Evolutionary conservation across 169 alveolate species (phyloP).

Genomic region (Eimeria necatrix): DNA sequence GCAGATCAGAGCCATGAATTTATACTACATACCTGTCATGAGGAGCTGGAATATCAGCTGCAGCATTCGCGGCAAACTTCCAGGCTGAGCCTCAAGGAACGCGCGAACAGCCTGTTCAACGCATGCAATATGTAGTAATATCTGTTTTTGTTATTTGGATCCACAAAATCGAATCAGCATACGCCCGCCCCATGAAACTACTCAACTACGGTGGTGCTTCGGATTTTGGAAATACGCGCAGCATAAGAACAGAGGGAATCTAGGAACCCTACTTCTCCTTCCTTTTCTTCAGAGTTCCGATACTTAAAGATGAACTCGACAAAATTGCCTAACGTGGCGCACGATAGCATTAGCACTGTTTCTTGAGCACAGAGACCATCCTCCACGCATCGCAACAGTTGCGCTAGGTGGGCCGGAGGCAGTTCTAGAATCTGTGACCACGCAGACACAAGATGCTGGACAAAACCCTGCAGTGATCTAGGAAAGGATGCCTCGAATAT

Average conservation of each 20-base stretch:
- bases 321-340: conserved; percentile 83
- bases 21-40: conserved; percentile 85
- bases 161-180: not conserved
- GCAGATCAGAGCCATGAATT: not conserved
- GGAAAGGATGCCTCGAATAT: too few relatives aligned
- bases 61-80: conserved; percentile 88
- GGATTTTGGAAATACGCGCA: not conserved
- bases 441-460: not conserved
- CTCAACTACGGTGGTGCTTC: not conserved
- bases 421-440: conserved; percentile 77
- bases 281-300: conserved; percentile 67
- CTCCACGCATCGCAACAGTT: conserved; percentile 82
- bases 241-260: not conserved
- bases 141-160: not conserved
- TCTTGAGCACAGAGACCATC: conserved; percentile 85
- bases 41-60: conserved; percentile 90
- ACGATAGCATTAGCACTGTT: conserved; percentile 84
- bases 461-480: not conserved
- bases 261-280: conserved; percentile 68
- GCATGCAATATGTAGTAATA: not conserved
- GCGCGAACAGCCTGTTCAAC: conserved; percentile 86
- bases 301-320: conserved; percentile 78
- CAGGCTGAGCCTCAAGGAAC: conserved; percentile 89
- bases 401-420: conserved; percentile 81
- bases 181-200: not conserved